Evolutionary conservation across 192 early-diverging fungal species (phyloP).

Genomic region (Rhizophagus clarus): DNA sequence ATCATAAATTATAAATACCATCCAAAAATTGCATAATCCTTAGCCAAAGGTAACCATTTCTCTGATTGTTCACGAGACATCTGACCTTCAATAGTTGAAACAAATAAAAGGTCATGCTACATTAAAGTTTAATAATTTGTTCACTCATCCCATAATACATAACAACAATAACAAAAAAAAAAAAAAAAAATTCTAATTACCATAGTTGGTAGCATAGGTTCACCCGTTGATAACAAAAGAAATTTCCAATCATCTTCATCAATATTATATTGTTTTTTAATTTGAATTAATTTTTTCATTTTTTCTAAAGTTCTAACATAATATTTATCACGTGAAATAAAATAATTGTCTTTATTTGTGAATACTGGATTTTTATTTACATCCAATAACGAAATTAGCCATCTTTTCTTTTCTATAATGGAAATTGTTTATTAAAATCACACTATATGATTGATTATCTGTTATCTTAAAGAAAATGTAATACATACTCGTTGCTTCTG

Average conservation of each 20-base stretch:
- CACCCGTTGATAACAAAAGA: constrained; percentile 55
- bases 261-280: constrained; percentile 71
- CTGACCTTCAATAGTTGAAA: constrained; percentile 40
- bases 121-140: background rate
- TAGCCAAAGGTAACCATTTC: constrained; percentile 44
- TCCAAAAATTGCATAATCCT: constrained; percentile 67
- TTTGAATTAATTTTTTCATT: constrained; percentile 48
- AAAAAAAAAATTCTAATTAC: constrained; percentile 47
- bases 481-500: constrained; percentile 29
- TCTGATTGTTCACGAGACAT: constrained; percentile 45
- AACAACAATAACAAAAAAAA: constrained; percentile 12
- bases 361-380: constrained; percentile 41
- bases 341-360: constrained; percentile 42
- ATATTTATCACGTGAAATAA: constrained; percentile 37
- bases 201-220: constrained; percentile 49
- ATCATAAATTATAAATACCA: constrained; percentile 45
- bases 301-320: constrained; percentile 46
- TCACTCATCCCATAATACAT: constrained; percentile 24
- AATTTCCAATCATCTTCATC: constrained; percentile 69
- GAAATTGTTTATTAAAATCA: background rate
- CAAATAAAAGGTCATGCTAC: constrained; percentile 46
- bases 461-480: background rate
- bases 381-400: constrained; percentile 36
- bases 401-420: constrained; percentile 13
- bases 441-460: background rate